Evolutionary conservation across 257 asterid genomes (phyloP).

Genomic region (Fraxinus excelsior): DNA sequence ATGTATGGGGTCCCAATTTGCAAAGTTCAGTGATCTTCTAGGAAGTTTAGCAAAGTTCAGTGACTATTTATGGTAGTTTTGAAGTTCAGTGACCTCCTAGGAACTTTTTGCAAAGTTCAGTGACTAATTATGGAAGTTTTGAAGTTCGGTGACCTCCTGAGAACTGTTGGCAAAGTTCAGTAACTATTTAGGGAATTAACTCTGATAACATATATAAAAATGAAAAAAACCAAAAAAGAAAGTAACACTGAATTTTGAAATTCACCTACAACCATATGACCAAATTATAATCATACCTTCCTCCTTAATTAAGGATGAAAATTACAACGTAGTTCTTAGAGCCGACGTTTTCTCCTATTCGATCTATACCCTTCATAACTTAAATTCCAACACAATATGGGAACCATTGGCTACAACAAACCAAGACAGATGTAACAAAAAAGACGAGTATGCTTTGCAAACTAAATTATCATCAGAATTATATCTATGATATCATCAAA

Average conservation of each 20-base stretch:
- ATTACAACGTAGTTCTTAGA: background rate
- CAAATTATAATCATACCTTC: background rate
- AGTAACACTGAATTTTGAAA: background rate
- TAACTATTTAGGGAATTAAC: no score
- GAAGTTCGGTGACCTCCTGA: no score
- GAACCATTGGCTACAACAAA: background rate
- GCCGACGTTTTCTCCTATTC: background rate
- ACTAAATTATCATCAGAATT: slow-evolving; percentile 1
- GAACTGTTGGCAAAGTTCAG: no score
- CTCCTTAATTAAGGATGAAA: background rate
- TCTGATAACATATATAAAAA: background rate
- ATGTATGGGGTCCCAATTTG: no score
- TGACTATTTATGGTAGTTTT: no score
- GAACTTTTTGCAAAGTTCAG: no score
- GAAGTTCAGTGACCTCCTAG: no score
- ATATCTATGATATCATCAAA: slow-evolving; percentile 3
- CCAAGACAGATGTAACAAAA: background rate
- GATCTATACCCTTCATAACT: background rate
- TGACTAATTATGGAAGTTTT: no score
- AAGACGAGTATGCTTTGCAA: slow-evolving; percentile 5
- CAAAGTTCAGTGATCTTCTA: no score
- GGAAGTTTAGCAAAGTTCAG: no score
- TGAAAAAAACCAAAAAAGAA: background rate
- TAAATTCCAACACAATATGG: background rate
- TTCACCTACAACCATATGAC: slow-evolving; percentile 7